Conservation (phyloP, 78 protist genomes). For the Pigoraptor vietnamica region DNA sequence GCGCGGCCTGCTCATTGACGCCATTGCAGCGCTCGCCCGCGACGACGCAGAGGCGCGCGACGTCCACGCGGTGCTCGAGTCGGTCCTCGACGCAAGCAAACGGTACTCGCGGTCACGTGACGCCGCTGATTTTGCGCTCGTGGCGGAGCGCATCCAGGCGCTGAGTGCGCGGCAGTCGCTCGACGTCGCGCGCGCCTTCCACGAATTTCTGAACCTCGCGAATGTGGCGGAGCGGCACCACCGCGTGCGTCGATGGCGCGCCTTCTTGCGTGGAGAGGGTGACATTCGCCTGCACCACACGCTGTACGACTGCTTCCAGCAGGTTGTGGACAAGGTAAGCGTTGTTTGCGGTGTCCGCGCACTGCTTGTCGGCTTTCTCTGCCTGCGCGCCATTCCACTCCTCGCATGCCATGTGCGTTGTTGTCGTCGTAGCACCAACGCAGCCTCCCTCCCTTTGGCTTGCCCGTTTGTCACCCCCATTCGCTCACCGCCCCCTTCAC, state of each 20-base stretch:
- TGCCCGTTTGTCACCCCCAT: too few species aligned
- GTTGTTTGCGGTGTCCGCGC: too few species aligned
- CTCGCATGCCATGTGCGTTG: too few species aligned
- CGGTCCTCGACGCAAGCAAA: neutral
- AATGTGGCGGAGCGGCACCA: constrained; percentile 52
- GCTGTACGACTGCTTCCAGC: neutral
- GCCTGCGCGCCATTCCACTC: too few species aligned
- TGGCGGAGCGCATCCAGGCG: neutral
- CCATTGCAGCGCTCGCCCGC: neutral
- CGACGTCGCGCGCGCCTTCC: constrained; percentile 36
- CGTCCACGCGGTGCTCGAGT: neutral
- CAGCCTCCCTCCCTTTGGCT: too few species aligned
- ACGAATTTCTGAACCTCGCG: constrained; percentile 28
- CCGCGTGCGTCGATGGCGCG: constrained; percentile 30
- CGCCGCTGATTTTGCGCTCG: neutral
- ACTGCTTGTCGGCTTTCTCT: neutral
- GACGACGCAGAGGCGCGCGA: neutral
- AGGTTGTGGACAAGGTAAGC: neutral
- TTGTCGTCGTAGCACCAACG: too few species aligned
- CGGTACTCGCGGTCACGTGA: neutral
- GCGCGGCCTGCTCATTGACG: neutral
- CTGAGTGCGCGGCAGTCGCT: neutral
- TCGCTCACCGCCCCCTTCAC: neutral
- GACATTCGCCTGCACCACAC: neutral
- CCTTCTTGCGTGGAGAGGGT: constrained; percentile 12